Conservation (phyloP, 1,284 basidiomycete genomes). For the Peniophora sp. region DNA sequence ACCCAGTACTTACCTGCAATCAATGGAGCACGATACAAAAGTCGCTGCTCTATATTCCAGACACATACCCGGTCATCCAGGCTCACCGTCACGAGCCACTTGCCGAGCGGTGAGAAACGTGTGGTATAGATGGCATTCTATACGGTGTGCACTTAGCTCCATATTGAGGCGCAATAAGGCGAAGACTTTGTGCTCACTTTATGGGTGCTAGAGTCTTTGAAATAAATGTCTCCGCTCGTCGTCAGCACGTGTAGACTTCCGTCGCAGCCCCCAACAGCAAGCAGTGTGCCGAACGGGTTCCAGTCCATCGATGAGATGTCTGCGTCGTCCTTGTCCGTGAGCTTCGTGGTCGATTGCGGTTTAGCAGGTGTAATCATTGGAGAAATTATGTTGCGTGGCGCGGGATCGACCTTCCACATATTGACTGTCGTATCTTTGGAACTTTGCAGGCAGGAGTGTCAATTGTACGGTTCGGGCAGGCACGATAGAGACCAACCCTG, state of each 20-base stretch:
- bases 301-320: constrained; percentile 74
- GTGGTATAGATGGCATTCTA: constrained; percentile 74
- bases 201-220: constrained; percentile 52
- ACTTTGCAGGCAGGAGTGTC: constrained; percentile 27
- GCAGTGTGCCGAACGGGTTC: constrained; percentile 59
- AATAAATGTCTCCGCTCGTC: constrained; percentile 47
- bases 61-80: constrained; percentile 68
- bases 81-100: constrained; percentile 65
- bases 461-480: background rate
- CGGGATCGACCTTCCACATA: constrained; percentile 63
- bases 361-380: background rate
- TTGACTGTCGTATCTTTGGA: constrained; percentile 72
- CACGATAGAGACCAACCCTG: background rate
- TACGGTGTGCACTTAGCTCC: constrained; percentile 15
- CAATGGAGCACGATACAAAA: constrained; percentile 51
- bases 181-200: constrained; percentile 36
- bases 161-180: constrained; percentile 9
- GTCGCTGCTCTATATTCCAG: constrained; percentile 64
- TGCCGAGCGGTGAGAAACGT: constrained; percentile 62
- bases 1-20: constrained; percentile 41
- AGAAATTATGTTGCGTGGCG: constrained; percentile 4
- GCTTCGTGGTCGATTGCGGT: background rate
- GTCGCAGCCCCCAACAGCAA: constrained; percentile 73
- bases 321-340: constrained; percentile 20
- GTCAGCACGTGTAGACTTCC: constrained; percentile 58